Base-by-base conservation (phyloP, 2,329 filamentous ascomycete species). In the Fusarium praegraminearum region DNA sequence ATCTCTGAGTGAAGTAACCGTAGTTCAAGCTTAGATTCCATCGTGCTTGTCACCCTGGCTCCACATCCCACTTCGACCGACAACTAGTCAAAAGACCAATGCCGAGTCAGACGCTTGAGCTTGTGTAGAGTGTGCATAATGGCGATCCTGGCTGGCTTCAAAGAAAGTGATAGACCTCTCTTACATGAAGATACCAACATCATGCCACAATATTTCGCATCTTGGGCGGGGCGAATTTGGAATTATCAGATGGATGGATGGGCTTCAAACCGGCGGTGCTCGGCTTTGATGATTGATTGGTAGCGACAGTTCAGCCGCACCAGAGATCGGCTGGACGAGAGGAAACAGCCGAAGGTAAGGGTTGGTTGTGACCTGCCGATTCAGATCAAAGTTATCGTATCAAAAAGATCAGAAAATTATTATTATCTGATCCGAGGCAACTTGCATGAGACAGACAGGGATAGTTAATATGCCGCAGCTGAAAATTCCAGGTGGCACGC, bases 381-480 rank as follows among this genome's bases (percentile, higher is more conserved):
- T 57, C 15, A 51, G 57, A 70, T 70, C 66, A 69, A 69, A n/a
- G 56, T 70, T 69, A 67, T 67, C 67, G 54, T 66, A 70, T 69
- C 62, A 55, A 46, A 43, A 63, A 69, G 66, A 70, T 69, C 57
- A 70, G 50, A 50, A 70, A 52, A 55, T 49, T 33, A 36, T 46
- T 35, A 57, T 67, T 60, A 67, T 63, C 62, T 57, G 57, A 62
- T 67, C 56, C 50, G 63, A 57, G 62, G 40, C 36, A 67, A 35
- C 41, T 26, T 41, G 28, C 15, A 43, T 30, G 45, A 50, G n/a
- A 20, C 16, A 38, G 40, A 32, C 35, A n/a, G 12, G 38, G 45
- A 44, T 49, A 36, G 40, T 20, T 33, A 32, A 51, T 50, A 38
- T 22, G 51, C 46, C 40, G 52, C 62, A 52, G 41, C 63, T 61